phyloP scores from a whole-genome alignment of 805 yeast genomes.

The Schizosaccharomyces osmophilus region DNA sequence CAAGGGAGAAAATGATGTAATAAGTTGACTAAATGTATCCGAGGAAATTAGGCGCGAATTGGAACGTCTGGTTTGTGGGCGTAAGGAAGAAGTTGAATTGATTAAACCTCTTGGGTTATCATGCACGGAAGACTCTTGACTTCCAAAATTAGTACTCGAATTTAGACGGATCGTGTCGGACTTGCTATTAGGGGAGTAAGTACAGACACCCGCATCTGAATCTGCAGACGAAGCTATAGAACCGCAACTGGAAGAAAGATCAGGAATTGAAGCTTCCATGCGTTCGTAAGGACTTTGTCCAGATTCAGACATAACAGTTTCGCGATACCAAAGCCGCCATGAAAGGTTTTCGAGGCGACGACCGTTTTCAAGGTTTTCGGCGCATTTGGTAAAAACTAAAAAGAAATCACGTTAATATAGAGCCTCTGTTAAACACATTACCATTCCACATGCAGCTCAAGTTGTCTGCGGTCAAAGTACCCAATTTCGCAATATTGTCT shows the following conservation, averaged over 20 bases:
- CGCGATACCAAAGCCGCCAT: constrained; percentile 17
- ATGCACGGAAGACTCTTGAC: neutral
- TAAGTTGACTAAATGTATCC: neutral
- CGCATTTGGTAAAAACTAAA: constrained; percentile 15
- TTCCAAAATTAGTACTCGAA: neutral
- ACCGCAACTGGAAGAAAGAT: neutral
- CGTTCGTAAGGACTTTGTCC: neutral
- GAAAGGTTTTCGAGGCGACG: constrained; percentile 17
- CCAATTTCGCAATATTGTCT: constrained; percentile 8
- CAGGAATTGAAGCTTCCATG: neutral
- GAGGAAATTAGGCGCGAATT: neutral
- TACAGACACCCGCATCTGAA: neutral
- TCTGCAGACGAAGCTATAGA: neutral
- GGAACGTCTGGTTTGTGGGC: neutral
- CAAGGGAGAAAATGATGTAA: neutral
- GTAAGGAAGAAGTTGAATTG: neutral
- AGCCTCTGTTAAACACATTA: constrained; percentile 2
- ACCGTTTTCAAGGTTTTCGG: constrained; percentile 16
- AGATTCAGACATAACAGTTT: constrained; percentile 4
- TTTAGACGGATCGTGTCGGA: neutral
- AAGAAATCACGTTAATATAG: neutral
- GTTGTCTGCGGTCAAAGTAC: constrained; percentile 11
- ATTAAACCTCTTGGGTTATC: neutral
- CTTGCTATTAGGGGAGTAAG: neutral
- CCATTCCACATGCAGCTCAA: constrained; percentile 12